These are phyloP conservation scores for Solanum medicagineum DNA, from an alignment of 257 asterid genomes.

Conservation along the genomic window DNA sequence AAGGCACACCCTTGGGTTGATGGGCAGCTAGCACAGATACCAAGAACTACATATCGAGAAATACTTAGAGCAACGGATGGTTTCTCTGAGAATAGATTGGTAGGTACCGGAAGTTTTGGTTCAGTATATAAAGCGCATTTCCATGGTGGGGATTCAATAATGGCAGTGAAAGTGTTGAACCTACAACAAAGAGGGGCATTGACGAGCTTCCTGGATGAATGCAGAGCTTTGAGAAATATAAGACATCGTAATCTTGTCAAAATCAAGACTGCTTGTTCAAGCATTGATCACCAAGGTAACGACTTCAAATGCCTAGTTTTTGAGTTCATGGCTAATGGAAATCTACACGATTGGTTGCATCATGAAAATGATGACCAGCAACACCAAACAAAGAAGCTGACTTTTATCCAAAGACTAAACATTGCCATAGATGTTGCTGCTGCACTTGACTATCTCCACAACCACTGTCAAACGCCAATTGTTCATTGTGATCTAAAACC, in stretches of 20 bases:
- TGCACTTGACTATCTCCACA: conserved; percentile 31
- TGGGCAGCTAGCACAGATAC: background rate
- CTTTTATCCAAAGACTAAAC: conserved; percentile 9
- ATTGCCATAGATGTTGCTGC: conserved; percentile 28
- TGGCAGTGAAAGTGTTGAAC: conserved; percentile 31
- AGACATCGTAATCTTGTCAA: conserved; percentile 30
- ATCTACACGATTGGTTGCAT: conserved; percentile 26
- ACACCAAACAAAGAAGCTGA: background rate
- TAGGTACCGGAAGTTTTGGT: conserved; percentile 33
- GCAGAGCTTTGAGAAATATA: conserved; percentile 16
- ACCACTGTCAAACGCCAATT: conserved; percentile 7
- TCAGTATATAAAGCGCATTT: conserved; percentile 22
- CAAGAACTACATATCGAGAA: conserved; percentile 13
- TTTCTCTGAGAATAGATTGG: conserved; percentile 15
- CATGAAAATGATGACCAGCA: background rate
- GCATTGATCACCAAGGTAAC: conserved; percentile 19
- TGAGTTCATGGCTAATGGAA: conserved; percentile 27
- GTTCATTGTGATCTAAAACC: conserved; percentile 40
- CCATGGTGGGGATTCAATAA: background rate
- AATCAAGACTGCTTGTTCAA: conserved; percentile 18
- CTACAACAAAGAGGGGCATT: conserved; percentile 9
- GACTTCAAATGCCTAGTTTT: conserved; percentile 26
- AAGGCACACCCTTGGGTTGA: background rate
- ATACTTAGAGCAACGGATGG: conserved; percentile 20
- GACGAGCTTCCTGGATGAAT: conserved; percentile 32